Percentiles rank a stretch among this genome's conserved stretches.
Conservation (phyloP, 495 filamentous ascomycete genomes). For the Hypoxylon subgilvum region DNA sequence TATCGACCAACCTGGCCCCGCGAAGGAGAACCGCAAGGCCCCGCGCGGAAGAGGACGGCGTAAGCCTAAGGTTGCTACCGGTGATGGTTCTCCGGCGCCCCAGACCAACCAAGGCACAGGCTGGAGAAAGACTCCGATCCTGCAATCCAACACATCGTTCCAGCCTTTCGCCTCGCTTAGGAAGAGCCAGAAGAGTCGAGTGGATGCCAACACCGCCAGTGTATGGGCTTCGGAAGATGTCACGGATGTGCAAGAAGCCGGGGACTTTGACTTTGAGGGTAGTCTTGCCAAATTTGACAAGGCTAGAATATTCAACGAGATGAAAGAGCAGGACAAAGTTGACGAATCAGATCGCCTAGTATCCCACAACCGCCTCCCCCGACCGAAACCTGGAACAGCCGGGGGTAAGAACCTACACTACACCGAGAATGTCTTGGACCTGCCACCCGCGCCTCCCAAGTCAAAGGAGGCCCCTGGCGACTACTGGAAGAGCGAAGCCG, state of each 20-base stretch:
- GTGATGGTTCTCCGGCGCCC: constrained; percentile 22
- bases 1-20: constrained; percentile 22
- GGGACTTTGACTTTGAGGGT: constrained; percentile 89
- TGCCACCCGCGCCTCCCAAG: constrained; percentile 48
- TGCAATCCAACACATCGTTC: constrained; percentile 64
- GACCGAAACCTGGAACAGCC: constrained; percentile 74
- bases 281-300: constrained; percentile 95
- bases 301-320: constrained; percentile 81
- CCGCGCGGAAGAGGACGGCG: constrained; percentile 46
- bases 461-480: constrained; percentile 49
- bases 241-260: constrained; percentile 93
- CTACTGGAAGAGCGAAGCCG: constrained; percentile 74
- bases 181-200: constrained; percentile 57
- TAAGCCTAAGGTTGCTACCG: constrained; percentile 15
- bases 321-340: constrained; percentile 82
- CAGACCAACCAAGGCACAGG: constrained; percentile 62
- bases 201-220: constrained; percentile 67
- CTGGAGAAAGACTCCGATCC: constrained; percentile 83
- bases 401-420: constrained; percentile 91
- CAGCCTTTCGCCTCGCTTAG: constrained; percentile 64
- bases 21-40: constrained; percentile 40
- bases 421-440: constrained; percentile 87
- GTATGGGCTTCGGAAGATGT: constrained; percentile 97
- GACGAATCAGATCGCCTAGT: constrained; percentile 89
- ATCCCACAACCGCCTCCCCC: constrained; percentile 77